Base-by-base conservation (phyloP, 495 filamentous ascomycete genomes). In the Podospora sp. region DNA sequence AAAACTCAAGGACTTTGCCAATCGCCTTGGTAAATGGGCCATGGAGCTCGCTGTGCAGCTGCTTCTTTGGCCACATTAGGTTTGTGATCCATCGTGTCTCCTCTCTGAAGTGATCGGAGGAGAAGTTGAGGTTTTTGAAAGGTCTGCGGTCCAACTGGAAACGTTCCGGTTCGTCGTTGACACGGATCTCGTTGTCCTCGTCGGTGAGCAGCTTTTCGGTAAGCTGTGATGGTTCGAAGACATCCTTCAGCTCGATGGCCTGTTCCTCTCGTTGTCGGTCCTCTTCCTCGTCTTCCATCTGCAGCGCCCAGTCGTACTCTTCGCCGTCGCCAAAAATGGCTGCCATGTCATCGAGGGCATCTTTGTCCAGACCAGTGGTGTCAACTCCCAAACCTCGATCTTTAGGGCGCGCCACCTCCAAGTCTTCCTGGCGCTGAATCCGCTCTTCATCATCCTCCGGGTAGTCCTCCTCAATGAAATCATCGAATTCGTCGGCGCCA, bases 391-490 rank as follows among this genome's bases (percentile, higher is more conserved):
- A 82, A 66, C 87, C 85, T 63, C 86, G 83, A 67, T 90, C 83
- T 65, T 83, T 82, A 1, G 93, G 89, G 40, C 90, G 85, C 63
- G 90, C 89, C 65, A 97, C 91, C 70, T 96, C 95, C 71, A 88
- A 83, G 67, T 98, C 95, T 72, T 97, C 95, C 60, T 90, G 88
- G 65, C 91, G 85, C 53, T 86, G 88, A 60, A 89, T 88, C 21
- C 85, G 82, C 70, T 94, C 87, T 50, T 86, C 92, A 63, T 95
- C 93, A 66, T 97, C 93, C 65, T 92, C 93, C 49, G 93, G 90
- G 62, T 91, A 93, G 70, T 97, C 95, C 68, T 97, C 92, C 72
- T 97, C 94, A 72, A 99, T 99, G 80, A 99, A 99, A 74, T 93
- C 95, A 61, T 91, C 95, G 73, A 98, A 93, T 73, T 99, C 95